Conservation (phyloP, 306 rosid genomes). For the Cucurbita ficifolia region DNA sequence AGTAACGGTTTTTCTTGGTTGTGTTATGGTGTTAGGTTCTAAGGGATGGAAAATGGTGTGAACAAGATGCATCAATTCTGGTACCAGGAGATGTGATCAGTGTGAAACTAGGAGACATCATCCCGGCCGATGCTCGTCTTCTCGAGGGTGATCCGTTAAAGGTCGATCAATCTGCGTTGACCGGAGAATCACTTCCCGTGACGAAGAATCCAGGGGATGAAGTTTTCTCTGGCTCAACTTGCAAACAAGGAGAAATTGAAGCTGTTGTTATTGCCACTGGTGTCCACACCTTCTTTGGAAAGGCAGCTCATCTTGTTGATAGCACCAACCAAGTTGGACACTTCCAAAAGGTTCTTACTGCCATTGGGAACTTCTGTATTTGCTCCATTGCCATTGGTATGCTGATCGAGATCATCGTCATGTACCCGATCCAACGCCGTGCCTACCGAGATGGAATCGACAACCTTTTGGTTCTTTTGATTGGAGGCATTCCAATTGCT, state of each 20-base stretch:
- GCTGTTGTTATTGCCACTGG: conserved; percentile 98
- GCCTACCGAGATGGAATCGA: conserved; percentile 74
- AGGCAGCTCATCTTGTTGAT: conserved; percentile 98
- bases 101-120: conserved; percentile 80
- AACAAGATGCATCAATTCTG: conserved; percentile 79
- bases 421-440: conserved; percentile 93
- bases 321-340: conserved; percentile 99
- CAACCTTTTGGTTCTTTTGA: conserved; percentile 92
- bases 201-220: conserved; percentile 86
- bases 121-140: conserved; percentile 99
- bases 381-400: conserved; percentile 90
- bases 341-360: conserved; percentile 83
- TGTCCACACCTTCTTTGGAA: conserved; percentile 94
- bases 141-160: conserved; percentile 95
- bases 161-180: conserved; percentile 89
- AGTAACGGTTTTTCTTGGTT: too few species aligned
- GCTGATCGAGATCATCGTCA: conserved; percentile 73
- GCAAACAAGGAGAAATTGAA: conserved; percentile 96
- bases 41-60: conserved; percentile 88
- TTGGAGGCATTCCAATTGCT: conserved; percentile 98
- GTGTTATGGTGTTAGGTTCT: conserved; percentile 31
- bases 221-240: conserved; percentile 94
- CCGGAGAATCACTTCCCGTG: conserved; percentile 97
- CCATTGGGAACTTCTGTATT: conserved; percentile 96
- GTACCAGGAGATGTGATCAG: conserved; percentile 97